These are phyloP conservation scores for Aspergillus sclerotiicarbonarius DNA, from an alignment of 495 filamentous ascomycete genomes.

Conservation along the genomic window DNA sequence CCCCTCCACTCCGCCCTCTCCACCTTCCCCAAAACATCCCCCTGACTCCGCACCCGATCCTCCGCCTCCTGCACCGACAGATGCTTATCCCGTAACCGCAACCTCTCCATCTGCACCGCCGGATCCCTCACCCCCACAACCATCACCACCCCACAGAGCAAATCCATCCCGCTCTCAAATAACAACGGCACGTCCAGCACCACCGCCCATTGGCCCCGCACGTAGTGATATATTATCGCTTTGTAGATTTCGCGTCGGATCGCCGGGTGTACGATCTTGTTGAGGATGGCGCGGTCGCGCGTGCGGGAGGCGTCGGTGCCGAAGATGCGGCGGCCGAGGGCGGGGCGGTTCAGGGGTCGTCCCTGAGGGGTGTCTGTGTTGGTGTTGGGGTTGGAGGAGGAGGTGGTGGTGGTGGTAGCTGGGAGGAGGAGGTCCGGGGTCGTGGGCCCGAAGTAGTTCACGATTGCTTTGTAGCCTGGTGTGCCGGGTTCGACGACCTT, in stretches of 20 bases:
- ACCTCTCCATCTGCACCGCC: conserved; percentile 71
- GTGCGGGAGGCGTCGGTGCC: conserved; percentile 63
- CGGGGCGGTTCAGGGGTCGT: conserved; percentile 80
- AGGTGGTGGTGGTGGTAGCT: conserved; percentile 20
- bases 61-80: conserved; percentile 75
- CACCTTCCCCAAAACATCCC: conserved; percentile 79
- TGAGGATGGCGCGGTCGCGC: conserved; percentile 69
- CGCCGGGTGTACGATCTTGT: conserved; percentile 88
- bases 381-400: conserved; percentile 51
- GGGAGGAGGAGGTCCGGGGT: conserved; percentile 80
- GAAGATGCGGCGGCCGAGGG: conserved; percentile 81
- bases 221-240: conserved; percentile 60
- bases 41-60: conserved; percentile 80
- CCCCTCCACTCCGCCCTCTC: conserved; percentile 63
- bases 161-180: conserved; percentile 81
- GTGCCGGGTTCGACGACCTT: conserved; percentile 90
- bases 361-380: too few relatives aligned
- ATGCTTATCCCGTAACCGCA: conserved; percentile 68
- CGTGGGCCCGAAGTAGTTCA: conserved; percentile 70
- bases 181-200: conserved; percentile 92
- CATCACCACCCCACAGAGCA: conserved; percentile 74
- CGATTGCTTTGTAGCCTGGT: conserved; percentile 72
- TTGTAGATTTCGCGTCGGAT: conserved; percentile 76
- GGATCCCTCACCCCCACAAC: conserved; percentile 80
- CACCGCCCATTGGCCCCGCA: conserved; percentile 76